These are phyloP conservation scores for Podila verticillata DNA, from an alignment of 192 early-diverging fungal genomes.

Conservation along the genomic window DNA sequence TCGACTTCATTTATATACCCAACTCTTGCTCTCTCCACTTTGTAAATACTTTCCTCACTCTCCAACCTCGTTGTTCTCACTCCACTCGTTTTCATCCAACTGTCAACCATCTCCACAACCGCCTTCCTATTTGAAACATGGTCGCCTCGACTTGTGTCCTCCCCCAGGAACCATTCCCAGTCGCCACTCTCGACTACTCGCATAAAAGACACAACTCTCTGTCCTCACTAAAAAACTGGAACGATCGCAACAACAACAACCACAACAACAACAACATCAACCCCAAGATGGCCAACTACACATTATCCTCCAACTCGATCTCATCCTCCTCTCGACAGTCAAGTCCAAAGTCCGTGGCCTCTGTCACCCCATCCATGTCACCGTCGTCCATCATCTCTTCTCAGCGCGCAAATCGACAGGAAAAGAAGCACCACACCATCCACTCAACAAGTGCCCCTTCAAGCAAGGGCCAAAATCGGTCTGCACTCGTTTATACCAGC, in stretches of 20 bases:
- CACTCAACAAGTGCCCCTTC: neutral
- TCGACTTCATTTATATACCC: neutral
- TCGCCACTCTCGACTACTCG: neutral
- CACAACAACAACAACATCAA: neutral
- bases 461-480: neutral
- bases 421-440: conserved; percentile 18
- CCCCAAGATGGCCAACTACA: neutral
- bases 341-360: conserved; percentile 15
- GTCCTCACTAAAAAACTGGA: conserved; percentile 1
- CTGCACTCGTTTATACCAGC: neutral
- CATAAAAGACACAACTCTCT: conserved; percentile 4
- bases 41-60: neutral
- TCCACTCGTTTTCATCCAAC: neutral
- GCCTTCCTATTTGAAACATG: neutral
- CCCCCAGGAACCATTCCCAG: neutral
- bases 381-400: conserved; percentile 33
- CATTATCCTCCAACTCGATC: neutral
- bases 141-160: neutral
- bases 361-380: conserved; percentile 31
- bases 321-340: neutral
- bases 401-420: conserved; percentile 27
- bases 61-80: neutral
- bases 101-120: neutral
- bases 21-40: neutral
- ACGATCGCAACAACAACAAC: neutral